phyloP scores from a whole-genome alignment of 306 rosid species.

The Medicago arabica region DNA sequence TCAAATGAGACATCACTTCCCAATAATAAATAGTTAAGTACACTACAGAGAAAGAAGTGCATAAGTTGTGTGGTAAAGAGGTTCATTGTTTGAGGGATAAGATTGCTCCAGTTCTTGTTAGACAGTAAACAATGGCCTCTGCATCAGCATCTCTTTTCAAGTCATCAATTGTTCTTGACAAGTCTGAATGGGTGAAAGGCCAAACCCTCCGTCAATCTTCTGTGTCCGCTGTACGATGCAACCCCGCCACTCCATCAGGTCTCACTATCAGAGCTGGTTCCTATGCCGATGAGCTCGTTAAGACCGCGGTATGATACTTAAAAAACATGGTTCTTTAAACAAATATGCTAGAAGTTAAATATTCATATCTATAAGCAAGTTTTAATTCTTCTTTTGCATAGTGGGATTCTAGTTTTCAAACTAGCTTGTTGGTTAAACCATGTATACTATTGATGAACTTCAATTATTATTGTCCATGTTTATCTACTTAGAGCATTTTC shows the following conservation, averaged over 20 bases:
- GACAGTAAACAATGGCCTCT: conserved; percentile 51
- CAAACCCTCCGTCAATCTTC: conserved; percentile 70
- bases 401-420: background rate
- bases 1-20: conserved; percentile 66
- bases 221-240: conserved; percentile 61
- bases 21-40: conserved; percentile 57
- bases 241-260: conserved; percentile 53
- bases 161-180: conserved; percentile 82
- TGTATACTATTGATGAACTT: conserved; percentile 2
- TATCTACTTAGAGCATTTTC: background rate
- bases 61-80: conserved; percentile 67
- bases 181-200: conserved; percentile 91
- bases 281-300: conserved; percentile 89
- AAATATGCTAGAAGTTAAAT: background rate
- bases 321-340: background rate
- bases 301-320: conserved; percentile 75
- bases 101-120: conserved; percentile 41
- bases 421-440: conserved; percentile 1
- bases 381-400: background rate
- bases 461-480: background rate
- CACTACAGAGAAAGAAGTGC: conserved; percentile 30
- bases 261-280: conserved; percentile 79
- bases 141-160: conserved; percentile 85
- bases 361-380: background rate
- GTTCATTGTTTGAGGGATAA: conserved; percentile 62